A percentile compares a stretch with the other conserved stretches of the same genome.
Evolutionary conservation across 2,329 filamentous ascomycete species (phyloP).

Genomic region (Xylariaceae sp.): DNA sequence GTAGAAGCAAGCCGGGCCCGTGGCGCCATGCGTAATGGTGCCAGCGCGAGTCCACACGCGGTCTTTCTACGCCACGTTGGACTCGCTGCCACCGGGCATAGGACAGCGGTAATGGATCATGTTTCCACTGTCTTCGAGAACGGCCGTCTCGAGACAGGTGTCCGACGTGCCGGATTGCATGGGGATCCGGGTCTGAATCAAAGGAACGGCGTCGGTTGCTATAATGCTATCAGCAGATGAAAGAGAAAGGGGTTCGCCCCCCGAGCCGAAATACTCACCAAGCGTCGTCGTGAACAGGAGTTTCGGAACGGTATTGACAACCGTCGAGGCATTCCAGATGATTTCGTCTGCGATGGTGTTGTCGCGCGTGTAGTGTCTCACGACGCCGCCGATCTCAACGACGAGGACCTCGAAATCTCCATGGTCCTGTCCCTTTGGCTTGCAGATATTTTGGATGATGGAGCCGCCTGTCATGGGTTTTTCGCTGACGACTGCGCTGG

Average conservation of each 20-base stretch:
- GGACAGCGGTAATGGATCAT: conserved; percentile 15
- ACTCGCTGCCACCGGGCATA: neutral
- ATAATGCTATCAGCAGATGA: neutral
- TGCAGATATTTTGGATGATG: conserved; percentile 15
- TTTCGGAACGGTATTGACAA: neutral
- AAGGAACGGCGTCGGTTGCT: conserved; percentile 12
- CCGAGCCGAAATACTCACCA: neutral
- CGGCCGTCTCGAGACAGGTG: conserved; percentile 11
- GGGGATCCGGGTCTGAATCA: conserved; percentile 9
- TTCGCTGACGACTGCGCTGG: neutral
- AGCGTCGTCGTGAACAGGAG: neutral
- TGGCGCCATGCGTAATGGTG: conserved; percentile 1
- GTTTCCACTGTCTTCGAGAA: neutral
- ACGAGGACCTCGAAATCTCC: conserved; percentile 21
- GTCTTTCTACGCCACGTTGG: neutral
- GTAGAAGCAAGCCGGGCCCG: conserved; percentile 12
- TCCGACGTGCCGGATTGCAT: neutral
- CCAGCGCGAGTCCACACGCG: neutral
- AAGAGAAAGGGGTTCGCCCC: too few relatives aligned
- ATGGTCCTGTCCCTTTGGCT: conserved; percentile 6
- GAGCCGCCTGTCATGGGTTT: conserved; percentile 13
- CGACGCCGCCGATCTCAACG: conserved; percentile 10
- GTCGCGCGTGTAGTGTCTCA: conserved; percentile 19
- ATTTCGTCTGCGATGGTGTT: neutral
- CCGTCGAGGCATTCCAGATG: conserved; percentile 3